Evolutionary conservation across 1,284 basidiomycete genomes (phyloP).

Genomic region (Moniliella sp.): DNA sequence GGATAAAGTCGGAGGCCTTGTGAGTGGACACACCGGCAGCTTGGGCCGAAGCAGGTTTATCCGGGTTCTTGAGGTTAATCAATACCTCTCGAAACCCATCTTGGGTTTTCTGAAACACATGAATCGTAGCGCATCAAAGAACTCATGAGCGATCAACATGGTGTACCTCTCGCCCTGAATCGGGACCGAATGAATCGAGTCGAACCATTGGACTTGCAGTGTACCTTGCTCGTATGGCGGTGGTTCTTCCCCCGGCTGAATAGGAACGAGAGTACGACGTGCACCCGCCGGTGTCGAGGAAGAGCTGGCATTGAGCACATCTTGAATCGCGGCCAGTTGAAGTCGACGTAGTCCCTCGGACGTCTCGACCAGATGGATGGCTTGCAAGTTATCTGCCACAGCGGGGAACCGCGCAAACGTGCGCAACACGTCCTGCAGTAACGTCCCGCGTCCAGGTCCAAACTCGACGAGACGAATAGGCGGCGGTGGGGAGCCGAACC

Average conservation of each 20-base stretch:
- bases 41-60: not conserved
- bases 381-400: conserved; percentile 11
- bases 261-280: conserved; percentile 10
- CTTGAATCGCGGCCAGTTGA: conserved; percentile 11
- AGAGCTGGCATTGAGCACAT: conserved; percentile 6
- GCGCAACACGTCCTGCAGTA: conserved; percentile 72
- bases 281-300: not conserved
- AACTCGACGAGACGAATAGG: conserved; percentile 63
- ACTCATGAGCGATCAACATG: conserved; percentile 79
- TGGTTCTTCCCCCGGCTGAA: conserved; percentile 3
- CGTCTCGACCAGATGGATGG: conserved; percentile 25
- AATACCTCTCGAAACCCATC: conserved; percentile 72
- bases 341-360: conserved; percentile 19
- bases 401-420: conserved; percentile 21
- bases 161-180: conserved; percentile 44
- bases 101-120: conserved; percentile 47
- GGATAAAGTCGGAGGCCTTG: conserved; percentile 4
- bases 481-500: conserved; percentile 48
- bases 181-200: conserved; percentile 49
- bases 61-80: conserved; percentile 39
- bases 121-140: conserved; percentile 88
- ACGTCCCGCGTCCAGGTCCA: conserved; percentile 76
- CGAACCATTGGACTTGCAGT: conserved; percentile 48
- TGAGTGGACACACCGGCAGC: not conserved
- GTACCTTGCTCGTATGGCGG: conserved; percentile 12